phyloP scores from a whole-genome alignment of 2,329 filamentous ascomycete species.

The Penicillium sp. region DNA sequence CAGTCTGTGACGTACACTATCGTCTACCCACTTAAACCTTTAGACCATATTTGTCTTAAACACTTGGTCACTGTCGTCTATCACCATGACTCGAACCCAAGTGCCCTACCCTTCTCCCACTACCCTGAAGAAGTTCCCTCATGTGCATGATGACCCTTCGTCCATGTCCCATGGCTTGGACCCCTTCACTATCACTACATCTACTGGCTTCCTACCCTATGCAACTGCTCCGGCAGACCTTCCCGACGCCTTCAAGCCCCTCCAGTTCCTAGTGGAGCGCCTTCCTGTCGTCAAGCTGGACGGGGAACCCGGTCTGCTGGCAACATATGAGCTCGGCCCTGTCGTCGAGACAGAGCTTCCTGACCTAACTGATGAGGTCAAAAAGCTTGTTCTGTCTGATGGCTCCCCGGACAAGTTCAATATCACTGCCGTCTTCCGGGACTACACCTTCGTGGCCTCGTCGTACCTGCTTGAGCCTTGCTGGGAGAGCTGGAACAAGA shows the following conservation, averaged over 20 bases:
- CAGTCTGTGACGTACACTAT: not conserved
- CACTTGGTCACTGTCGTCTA: not conserved
- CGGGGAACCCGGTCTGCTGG: conserved; percentile 72
- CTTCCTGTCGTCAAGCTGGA: conserved; percentile 74
- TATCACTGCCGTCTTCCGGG: conserved; percentile 81
- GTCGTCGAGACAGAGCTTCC: conserved; percentile 70
- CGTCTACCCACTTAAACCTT: conserved; percentile 1
- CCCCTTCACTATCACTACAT: conserved; percentile 47
- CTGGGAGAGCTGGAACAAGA: conserved; percentile 62
- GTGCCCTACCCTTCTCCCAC: conserved; percentile 29
- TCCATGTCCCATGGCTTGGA: conserved; percentile 41
- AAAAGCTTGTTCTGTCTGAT: conserved; percentile 54
- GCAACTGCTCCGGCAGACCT: conserved; percentile 48
- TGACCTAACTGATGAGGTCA: conserved; percentile 68
- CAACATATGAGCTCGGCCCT: conserved; percentile 66
- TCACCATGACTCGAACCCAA: conserved; percentile 37
- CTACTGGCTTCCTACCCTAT: conserved; percentile 45
- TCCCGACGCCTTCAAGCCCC: conserved; percentile 66
- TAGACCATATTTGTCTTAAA: not conserved
- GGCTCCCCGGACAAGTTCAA: conserved; percentile 65
- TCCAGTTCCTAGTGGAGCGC: conserved; percentile 67
- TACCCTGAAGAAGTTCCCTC: conserved; percentile 41
- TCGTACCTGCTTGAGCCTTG: conserved; percentile 90
- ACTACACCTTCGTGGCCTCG: conserved; percentile 87
- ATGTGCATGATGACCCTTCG: conserved; percentile 43